Percentiles rank a stretch among this genome's conserved stretches.
Conservation (phyloP, 2,329 filamentous ascomycete genomes). For the Arachnopeziza araneosa region DNA sequence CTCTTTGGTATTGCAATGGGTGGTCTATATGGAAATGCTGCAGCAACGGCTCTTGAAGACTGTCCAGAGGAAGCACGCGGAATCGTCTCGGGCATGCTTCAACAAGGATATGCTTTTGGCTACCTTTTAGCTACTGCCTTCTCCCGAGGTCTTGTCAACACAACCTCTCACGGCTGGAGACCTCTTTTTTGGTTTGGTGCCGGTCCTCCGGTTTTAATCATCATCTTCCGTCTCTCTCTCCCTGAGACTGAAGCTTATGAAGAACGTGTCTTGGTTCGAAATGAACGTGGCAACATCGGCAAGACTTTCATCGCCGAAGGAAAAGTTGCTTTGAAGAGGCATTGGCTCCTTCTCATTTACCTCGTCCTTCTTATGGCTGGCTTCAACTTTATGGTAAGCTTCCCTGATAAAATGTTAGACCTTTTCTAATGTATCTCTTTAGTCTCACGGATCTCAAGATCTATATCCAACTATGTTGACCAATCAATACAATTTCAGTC, state of each 20-base stretch:
- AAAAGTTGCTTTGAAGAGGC: constrained; percentile 68
- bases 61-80: constrained; percentile 49
- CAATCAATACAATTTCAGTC: constrained; percentile 44
- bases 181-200: constrained; percentile 89
- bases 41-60: constrained; percentile 70
- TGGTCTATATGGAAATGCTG: constrained; percentile 72
- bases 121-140: constrained; percentile 73
- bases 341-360: constrained; percentile 78
- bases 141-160: constrained; percentile 63
- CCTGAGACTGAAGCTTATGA: constrained; percentile 73
- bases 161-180: constrained; percentile 74
- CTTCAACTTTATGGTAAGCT: constrained; percentile 72
- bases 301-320: constrained; percentile 70
- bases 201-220: constrained; percentile 73
- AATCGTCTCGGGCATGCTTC: constrained; percentile 75
- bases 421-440: constrained; percentile 20
- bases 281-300: constrained; percentile 53
- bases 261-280: constrained; percentile 59
- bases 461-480: constrained; percentile 55
- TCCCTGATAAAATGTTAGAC: constrained; percentile 50
- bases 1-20: constrained; percentile 81
- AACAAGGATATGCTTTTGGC: constrained; percentile 76
- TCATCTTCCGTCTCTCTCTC: constrained; percentile 68
- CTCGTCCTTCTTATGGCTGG: constrained; percentile 83
- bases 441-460: constrained; percentile 38